Percentiles rank a stretch among this genome's conserved stretches.
Evolutionary conservation across 257 asterid genomes (phyloP).

Genomic region (Dorcoceras hygrometricum): DNA sequence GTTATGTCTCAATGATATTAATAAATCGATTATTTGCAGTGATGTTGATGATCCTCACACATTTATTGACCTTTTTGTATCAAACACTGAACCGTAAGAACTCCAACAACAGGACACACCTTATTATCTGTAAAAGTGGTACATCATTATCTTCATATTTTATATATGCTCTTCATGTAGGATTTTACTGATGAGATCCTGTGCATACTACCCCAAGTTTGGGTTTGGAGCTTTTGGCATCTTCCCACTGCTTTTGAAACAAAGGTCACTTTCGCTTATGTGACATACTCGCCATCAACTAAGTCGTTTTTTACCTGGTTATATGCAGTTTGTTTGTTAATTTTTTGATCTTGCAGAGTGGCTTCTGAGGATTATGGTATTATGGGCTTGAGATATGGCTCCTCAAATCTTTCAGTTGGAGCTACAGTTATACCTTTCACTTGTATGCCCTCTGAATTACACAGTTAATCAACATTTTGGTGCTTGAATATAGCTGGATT

Average conservation of each 20-base stretch:
- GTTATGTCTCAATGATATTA: constrained; percentile 21
- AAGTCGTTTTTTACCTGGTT: constrained; percentile 18
- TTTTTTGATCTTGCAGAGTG: constrained; percentile 48
- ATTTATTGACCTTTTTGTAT: constrained; percentile 69
- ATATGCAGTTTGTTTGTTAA: constrained; percentile 21
- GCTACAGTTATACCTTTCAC: constrained; percentile 69
- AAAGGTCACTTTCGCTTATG: constrained; percentile 44
- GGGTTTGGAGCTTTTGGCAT: constrained; percentile 89
- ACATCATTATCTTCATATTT: constrained; percentile 13
- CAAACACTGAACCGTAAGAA: constrained; percentile 85
- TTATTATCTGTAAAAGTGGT: constrained; percentile 4
- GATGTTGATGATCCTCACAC: constrained; percentile 83
- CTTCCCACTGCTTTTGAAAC: constrained; percentile 67
- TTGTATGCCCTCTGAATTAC: constrained; percentile 38
- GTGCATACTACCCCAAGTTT: constrained; percentile 70
- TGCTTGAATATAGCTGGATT: constrained; percentile 2
- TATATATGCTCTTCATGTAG: constrained; percentile 33
- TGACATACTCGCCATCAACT: constrained; percentile 10
- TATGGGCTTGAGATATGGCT: constrained; percentile 94
- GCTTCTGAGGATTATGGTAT: constrained; percentile 69
- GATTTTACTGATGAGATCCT: constrained; percentile 66
- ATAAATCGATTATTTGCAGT: constrained; percentile 39
- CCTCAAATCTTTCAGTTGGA: constrained; percentile 78
- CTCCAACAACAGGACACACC: constrained; percentile 20
- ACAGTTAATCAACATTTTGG: constrained; percentile 13